Percentiles rank a stretch among this genome's conserved stretches.
Evolutionary conservation across 768 basidiomycete species (phyloP).

Genomic region (Phanerodontia chrysosporium): DNA sequence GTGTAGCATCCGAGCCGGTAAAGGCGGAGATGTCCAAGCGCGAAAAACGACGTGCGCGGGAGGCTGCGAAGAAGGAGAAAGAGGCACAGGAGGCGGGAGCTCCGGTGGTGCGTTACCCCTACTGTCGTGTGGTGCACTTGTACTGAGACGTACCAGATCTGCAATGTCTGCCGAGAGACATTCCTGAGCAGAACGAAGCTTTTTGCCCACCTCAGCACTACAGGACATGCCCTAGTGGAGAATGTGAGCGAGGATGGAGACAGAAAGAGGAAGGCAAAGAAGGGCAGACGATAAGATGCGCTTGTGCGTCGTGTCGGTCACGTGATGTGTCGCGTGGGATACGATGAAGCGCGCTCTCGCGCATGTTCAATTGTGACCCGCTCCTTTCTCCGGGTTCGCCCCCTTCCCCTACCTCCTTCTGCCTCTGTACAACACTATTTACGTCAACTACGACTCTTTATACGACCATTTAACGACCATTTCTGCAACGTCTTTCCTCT

Average conservation of each 20-base stretch:
- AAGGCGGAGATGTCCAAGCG: conserved; percentile 57
- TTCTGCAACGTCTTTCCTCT: background rate
- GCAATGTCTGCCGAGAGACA: conserved; percentile 61
- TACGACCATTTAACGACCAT: conserved; percentile 5
- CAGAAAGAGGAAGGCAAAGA: conserved; percentile 31
- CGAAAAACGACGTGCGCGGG: conserved; percentile 74
- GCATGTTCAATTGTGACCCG: conserved; percentile 5
- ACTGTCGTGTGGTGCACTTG: background rate
- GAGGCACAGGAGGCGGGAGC: conserved; percentile 27
- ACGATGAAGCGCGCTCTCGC: background rate
- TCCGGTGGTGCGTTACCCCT: conserved; percentile 17
- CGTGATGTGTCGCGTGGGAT: background rate
- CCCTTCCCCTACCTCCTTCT: background rate
- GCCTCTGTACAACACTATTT: background rate
- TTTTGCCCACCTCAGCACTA: conserved; percentile 66
- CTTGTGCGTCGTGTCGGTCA: background rate
- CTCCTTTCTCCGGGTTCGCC: background rate
- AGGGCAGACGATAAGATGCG: conserved; percentile 26
- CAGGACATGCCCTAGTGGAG: conserved; percentile 62
- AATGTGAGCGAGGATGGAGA: conserved; percentile 23
- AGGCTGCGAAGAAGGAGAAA: conserved; percentile 64
- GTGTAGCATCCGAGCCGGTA: background rate
- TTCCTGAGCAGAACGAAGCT: conserved; percentile 72
- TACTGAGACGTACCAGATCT: conserved; percentile 32
- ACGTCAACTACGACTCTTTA: background rate